Base-by-base conservation (phyloP, 352 stramenopile species). In the Albugo candida region DNA sequence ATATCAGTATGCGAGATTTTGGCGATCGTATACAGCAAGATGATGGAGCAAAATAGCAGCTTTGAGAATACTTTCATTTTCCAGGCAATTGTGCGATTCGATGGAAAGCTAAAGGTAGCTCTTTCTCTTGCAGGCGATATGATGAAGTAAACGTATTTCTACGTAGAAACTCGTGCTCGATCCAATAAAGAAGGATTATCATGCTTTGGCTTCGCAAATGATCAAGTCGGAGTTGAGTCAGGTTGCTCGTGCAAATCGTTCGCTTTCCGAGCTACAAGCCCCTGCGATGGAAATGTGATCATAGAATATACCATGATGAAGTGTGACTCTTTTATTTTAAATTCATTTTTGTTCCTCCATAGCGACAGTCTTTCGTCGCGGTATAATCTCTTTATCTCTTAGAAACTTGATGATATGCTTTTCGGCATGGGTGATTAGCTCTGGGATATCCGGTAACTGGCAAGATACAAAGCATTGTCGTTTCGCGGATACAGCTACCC, bases 151-250 rank as follows among this genome's bases (percentile, higher is more conserved):
- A 24, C 2, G 8, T 31, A 11, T 40, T 31, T 13, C 19, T 19
- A 1, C n/a, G 17, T 53, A 86, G 74, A 91, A 91, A 83, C 59
- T 85, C 18, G 66, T 91, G 42, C 76, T 91, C 20, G 74, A 87
- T 24, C 69, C 72, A 2, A 61, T 85, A 11, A 83, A 82, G 50
- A 87, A 87, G 44, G 74, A 91, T 35, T 83, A 86, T 45, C 73
- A 68, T 4, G 61, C 58, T 0, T 65, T 85, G 24, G 71, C 77
- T 0, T 51, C 60, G 18, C 61, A 63, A 24, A 61, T 83, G 10
- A 58, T 89, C 27, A 53, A 60, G 0, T 64, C 82, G 13, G 73
- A 89, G 45, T 67, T 86, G 42, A 53, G 58, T 20, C 46, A 55
- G 4, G 70, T 86, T 6, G 63, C 24, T 31, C 24, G 24, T 31